A percentile compares a stretch with the other conserved stretches of the same genome.
Evolutionary conservation across 225 moss, liverwort and hornwort genomes (phyloP).

Genomic region (Asterella californica): DNA sequence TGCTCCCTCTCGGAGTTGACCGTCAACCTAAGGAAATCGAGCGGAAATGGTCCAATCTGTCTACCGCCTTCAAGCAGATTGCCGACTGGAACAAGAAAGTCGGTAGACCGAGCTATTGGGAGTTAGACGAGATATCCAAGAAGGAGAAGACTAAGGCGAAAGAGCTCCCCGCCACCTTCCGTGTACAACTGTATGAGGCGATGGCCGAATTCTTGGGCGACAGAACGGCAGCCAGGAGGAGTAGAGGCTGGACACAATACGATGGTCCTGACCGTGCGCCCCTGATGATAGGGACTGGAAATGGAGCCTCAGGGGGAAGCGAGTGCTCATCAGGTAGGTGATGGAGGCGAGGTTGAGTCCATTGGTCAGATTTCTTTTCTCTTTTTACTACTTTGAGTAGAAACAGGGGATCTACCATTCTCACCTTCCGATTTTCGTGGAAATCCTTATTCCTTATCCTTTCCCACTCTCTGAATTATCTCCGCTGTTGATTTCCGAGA

Average conservation of each 20-base stretch:
- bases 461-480: background rate
- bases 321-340: slow-evolving; percentile 38
- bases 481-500: background rate
- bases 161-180: slow-evolving; percentile 51
- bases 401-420: background rate
- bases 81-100: slow-evolving; percentile 52
- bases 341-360: background rate
- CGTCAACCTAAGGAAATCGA: slow-evolving; percentile 58
- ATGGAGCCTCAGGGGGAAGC: slow-evolving; percentile 35
- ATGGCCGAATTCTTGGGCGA: slow-evolving; percentile 61
- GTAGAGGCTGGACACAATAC: slow-evolving; percentile 41
- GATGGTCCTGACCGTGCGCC: slow-evolving; percentile 32
- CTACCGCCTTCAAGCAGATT: slow-evolving; percentile 56
- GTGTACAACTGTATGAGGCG: slow-evolving; percentile 49
- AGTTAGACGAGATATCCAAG: slow-evolving; percentile 47
- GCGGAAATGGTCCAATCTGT: slow-evolving; percentile 58
- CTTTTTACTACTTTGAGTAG: background rate
- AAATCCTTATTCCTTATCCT: no score
- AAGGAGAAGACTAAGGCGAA: slow-evolving; percentile 57
- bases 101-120: slow-evolving; percentile 50
- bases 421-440: background rate
- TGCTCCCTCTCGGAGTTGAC: slow-evolving; percentile 44
- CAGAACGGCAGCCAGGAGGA: slow-evolving; percentile 44
- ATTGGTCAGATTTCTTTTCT: background rate
- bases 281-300: slow-evolving; percentile 26